These are phyloP conservation scores for Clonostachys rosea DNA, from an alignment of 2,329 filamentous ascomycete genomes.

Conservation along the genomic window DNA sequence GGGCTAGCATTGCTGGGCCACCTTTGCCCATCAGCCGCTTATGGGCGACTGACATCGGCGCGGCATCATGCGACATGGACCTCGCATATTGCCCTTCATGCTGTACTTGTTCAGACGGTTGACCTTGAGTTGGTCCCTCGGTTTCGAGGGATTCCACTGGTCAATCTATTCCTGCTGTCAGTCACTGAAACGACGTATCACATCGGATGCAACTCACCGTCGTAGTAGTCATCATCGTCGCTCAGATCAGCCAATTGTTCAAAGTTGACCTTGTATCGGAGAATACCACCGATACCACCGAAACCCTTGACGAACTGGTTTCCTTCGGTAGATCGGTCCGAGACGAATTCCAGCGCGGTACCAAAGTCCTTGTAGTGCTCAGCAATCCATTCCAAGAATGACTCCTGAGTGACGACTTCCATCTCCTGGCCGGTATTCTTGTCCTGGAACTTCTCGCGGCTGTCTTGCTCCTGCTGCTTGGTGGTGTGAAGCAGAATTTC, in stretches of 20 bases:
- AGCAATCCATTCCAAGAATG: slow-evolving; percentile 99
- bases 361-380: slow-evolving; percentile 99
- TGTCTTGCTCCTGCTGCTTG: slow-evolving; percentile 66
- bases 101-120: slow-evolving; percentile 36
- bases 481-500: slow-evolving; percentile 82
- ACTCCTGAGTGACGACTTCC: slow-evolving; percentile 82
- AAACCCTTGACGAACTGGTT: slow-evolving; percentile 99
- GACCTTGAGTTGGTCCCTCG: slow-evolving; percentile 77
- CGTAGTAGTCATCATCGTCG: slow-evolving; percentile 93
- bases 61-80: slow-evolving; percentile 33
- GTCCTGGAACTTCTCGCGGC: slow-evolving; percentile 87
- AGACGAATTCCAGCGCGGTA: slow-evolving; percentile 93
- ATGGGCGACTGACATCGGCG: slow-evolving; percentile 36
- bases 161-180: slow-evolving; percentile 59
- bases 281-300: slow-evolving; percentile 93
- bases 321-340: slow-evolving; percentile 93
- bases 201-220: slow-evolving; percentile 33
- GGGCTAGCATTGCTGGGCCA: slow-evolving; percentile 17
- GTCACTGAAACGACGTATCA: background rate
- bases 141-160: slow-evolving; percentile 81
- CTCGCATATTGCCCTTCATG: slow-evolving; percentile 29
- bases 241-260: slow-evolving; percentile 94
- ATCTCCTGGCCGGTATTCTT: slow-evolving; percentile 95
- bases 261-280: slow-evolving; percentile 99
- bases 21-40: slow-evolving; percentile 41